Base-by-base conservation (phyloP, 2,329 filamentous ascomycete genomes). In the Periconia sp. region DNA sequence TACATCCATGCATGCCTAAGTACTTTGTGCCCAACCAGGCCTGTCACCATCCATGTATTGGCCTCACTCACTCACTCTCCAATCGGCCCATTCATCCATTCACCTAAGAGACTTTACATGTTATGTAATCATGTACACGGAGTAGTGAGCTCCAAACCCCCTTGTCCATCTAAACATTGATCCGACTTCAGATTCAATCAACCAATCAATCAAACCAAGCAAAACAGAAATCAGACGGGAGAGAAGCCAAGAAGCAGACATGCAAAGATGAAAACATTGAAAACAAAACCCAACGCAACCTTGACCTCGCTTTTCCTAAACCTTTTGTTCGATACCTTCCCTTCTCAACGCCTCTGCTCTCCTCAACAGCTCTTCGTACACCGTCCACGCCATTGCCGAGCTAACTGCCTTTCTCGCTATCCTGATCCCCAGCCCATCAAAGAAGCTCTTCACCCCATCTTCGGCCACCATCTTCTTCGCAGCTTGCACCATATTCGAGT, bases 371-470 rank as follows among this genome's bases (percentile, higher is more conserved):
- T 97, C 93, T 77, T 99, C 94, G 69, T 99, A 99, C 41, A 97
- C 81, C 10, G 93, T 97, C 94, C 94, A 99, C 8, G 93, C 93
- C 62, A 97, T 80, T n/a, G 94, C 94, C 49, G 89, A 93, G 74
- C 92, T 97, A 43, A 97, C 76, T 6, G 92, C 93, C 74, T 99
- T 99, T 62, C 94, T 83, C 44, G 87, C 89, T 81, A 97, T 96
- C 52, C 94, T 84, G 61, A 99, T 78, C 1, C 85, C 90, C 52
- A 99, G 75, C 1, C 94, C 94, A 71, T 94, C 89, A 75, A 94
- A 92, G 53, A 99, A 80, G 56, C 89, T 89, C 50, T 88, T 82
- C 18, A 89, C 63, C 0, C 93, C 93, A 59, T 97, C 93, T 64
- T 96, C 89, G 1, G 77, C 75, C 3, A 97, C 72, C 89, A 99